Base-by-base conservation (phyloP, 805 yeast genomes). In the Candida ficus region DNA sequence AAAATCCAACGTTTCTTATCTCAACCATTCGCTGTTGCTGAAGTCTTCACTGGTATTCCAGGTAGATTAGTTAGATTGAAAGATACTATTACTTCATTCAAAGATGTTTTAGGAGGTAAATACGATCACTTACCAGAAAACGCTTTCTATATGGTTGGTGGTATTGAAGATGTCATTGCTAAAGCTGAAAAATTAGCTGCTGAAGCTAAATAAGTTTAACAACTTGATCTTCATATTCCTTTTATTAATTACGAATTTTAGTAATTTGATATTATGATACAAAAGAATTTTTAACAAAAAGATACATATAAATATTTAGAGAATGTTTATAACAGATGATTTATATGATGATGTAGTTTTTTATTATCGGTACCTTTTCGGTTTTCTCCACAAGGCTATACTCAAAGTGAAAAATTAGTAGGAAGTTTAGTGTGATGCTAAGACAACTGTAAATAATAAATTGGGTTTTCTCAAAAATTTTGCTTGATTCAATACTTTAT, bases 101-200 rank as follows among this genome's bases (percentile, higher is more conserved):
- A 80, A 79, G 99, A 81, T 64, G 96, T 93, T 62, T 81, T 93
- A 64, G 97, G 79, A 29, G 99, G 99, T 77, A 93, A 93, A 80
- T 89, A 93, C 79, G 99, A 93, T 75, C 83, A 83, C 77, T 82
- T 93, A 64, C 99, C 99, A 68, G 99, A 93, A 79, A 86, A 83
- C 69, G 99, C 99, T 63, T 93, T 93, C 95, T 93, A 93, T 76
- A 93, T 93, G 99, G 99, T 93, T 73, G 99, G 99, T 78, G 96
- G 96, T 78, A 90, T 93, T 64, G 97, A 90, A 70, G 99, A 93
- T 73, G 99, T 82, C 61, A 72, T 89, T 69, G 95, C 97, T 67
- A 93, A 93, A 83, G 98, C 97, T 67, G 98, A 93, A 76, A 90
- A 91, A 79, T 73, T 93, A 70, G 98, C 98, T 72, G 80, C 95